phyloP scores from a whole-genome alignment of 768 basidiomycete species.

The Calocybe indica region DNA sequence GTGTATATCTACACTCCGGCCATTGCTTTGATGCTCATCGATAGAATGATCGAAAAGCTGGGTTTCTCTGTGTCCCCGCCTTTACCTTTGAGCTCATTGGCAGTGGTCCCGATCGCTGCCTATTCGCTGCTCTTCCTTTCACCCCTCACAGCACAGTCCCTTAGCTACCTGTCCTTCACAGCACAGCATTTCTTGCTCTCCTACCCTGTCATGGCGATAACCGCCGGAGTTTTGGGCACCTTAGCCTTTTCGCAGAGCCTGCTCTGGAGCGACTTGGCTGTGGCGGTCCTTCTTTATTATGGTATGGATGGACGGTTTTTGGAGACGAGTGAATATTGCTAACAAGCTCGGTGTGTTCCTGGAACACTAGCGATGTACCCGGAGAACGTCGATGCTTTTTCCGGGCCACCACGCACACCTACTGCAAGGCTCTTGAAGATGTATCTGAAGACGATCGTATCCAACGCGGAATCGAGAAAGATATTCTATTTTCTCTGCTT shows the following conservation, averaged over 20 bases:
- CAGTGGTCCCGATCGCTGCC: constrained; percentile 56
- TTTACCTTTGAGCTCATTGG: constrained; percentile 52
- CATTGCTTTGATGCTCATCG: background rate
- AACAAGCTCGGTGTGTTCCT: constrained; percentile 18
- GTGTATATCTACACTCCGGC: constrained; percentile 12
- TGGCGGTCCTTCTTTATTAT: constrained; percentile 54
- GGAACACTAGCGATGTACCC: constrained; percentile 40
- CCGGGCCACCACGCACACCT: constrained; percentile 42
- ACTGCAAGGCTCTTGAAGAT: constrained; percentile 50
- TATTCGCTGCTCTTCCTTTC: constrained; percentile 56
- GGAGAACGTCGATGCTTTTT: constrained; percentile 34
- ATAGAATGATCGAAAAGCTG: constrained; percentile 26
- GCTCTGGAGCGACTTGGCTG: constrained; percentile 51
- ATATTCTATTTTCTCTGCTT: constrained; percentile 96
- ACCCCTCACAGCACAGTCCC: constrained; percentile 42
- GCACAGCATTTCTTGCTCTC: constrained; percentile 55
- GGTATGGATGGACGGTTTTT: constrained; percentile 36
- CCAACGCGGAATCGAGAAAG: constrained; percentile 87
- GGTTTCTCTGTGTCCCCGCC: constrained; percentile 43
- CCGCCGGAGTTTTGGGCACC: constrained; percentile 48
- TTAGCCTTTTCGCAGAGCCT: constrained; percentile 61
- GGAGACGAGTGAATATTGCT: background rate
- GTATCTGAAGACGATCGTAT: constrained; percentile 86
- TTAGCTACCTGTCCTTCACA: constrained; percentile 42
- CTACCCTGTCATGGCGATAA: constrained; percentile 44